These are phyloP conservation scores for Thuidium tamariscinum DNA, from an alignment of 225 moss, liverwort and hornwort species.

Conservation along the genomic window DNA sequence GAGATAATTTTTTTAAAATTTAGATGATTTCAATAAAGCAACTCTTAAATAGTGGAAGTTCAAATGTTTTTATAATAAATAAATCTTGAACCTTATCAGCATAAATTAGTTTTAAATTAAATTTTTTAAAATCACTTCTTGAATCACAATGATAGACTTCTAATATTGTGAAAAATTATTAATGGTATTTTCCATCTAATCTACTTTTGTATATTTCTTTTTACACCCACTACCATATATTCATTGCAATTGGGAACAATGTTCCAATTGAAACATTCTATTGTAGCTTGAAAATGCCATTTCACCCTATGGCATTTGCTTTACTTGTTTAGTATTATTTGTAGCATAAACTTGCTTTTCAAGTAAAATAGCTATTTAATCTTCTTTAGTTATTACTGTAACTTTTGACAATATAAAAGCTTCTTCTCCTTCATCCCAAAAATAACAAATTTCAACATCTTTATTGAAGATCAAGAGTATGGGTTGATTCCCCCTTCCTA, in stretches of 20 bases:
- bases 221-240: background rate
- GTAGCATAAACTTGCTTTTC: too few relatives aligned
- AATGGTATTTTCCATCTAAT: background rate
- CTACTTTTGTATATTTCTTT: accelerated
- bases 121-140: background rate
- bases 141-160: background rate
- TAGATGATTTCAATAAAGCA: accelerated
- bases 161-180: background rate
- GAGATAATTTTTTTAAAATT: too few relatives aligned
- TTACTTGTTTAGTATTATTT: background rate
- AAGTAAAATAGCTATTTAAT: background rate
- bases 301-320: too few relatives aligned
- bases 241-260: background rate
- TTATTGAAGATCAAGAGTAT: background rate
- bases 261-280: background rate
- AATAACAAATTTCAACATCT: background rate
- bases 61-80: background rate
- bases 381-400: background rate
- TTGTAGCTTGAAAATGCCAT: background rate
- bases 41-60: accelerated
- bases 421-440: accelerated
- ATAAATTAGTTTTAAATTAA: background rate
- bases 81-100: background rate
- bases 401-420: accelerated
- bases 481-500: accelerated